Percentiles rank a stretch among this genome's conserved stretches.
Conservation (phyloP, 176 grass and related monocot genomes). For the Leersia perrieri region DNA sequence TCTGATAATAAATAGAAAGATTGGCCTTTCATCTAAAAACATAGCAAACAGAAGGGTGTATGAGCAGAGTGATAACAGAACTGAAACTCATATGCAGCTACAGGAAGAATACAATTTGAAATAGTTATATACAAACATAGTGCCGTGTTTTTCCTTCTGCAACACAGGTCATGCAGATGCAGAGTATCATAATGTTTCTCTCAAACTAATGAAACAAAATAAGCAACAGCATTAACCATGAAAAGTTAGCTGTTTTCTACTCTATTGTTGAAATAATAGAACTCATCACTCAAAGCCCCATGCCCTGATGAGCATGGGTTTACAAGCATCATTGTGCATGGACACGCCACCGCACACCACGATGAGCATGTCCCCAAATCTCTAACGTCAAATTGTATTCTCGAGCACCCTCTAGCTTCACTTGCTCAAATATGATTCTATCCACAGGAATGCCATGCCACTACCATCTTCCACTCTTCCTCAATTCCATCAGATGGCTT, state of each 20-base stretch:
- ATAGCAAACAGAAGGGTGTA: not conserved
- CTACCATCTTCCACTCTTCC: not conserved
- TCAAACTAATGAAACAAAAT: not conserved
- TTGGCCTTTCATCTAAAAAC: no score
- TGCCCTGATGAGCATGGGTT: not conserved
- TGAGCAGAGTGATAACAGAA: not conserved
- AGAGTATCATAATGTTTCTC: conserved; percentile 14
- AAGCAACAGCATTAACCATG: conserved; percentile 13
- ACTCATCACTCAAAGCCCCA: not conserved
- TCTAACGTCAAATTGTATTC: not conserved
- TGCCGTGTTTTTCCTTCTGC: not conserved
- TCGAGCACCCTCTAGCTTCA: not conserved
- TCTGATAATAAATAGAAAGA: not conserved
- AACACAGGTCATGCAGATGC: not conserved
- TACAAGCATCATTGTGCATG: not conserved
- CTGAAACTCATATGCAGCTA: not conserved
- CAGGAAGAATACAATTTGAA: not conserved
- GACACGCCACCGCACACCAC: not conserved
- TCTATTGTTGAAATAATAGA: not conserved
- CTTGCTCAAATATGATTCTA: not conserved
- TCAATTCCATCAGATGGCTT: not conserved
- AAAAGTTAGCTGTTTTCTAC: conserved; percentile 15
- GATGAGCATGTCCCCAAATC: not conserved
- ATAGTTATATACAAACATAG: no score
- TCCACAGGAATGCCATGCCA: not conserved